phyloP scores from a whole-genome alignment of 495 filamentous ascomycete species.

The Tirmania nivea region DNA sequence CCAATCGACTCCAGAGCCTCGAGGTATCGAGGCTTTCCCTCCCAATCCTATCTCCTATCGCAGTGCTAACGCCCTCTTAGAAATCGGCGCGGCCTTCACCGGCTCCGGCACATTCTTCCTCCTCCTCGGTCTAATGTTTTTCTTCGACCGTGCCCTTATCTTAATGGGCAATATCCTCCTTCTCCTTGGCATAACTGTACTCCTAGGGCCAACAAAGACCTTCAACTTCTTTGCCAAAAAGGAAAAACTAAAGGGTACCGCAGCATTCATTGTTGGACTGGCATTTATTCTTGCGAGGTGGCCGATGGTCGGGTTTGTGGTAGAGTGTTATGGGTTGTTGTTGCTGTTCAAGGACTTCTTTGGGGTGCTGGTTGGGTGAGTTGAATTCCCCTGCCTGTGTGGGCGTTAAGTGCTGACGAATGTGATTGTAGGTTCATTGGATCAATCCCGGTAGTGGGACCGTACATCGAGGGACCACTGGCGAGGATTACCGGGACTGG shows the following conservation, averaged over 20 bases:
- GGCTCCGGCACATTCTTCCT: conserved; percentile 85
- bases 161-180: conserved; percentile 98
- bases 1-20: neutral
- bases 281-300: conserved; percentile 67
- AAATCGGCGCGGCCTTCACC: conserved; percentile 90
- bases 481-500: conserved; percentile 16
- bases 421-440: conserved; percentile 42
- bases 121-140: conserved; percentile 75
- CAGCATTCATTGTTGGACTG: conserved; percentile 70
- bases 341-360: conserved; percentile 91
- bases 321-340: conserved; percentile 83
- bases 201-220: conserved; percentile 86
- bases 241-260: conserved; percentile 79
- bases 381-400: neutral
- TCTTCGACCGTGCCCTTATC: conserved; percentile 90
- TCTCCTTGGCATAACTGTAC: conserved; percentile 79
- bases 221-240: conserved; percentile 77
- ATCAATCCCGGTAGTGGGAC: conserved; percentile 51
- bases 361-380: conserved; percentile 45
- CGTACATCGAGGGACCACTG: conserved; percentile 16
- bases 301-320: conserved; percentile 68
- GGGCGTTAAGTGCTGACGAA: too few relatives aligned
- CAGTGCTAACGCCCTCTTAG: conserved; percentile 27
- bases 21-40: neutral
- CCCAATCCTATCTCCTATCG: neutral